Percentiles rank a stretch among this genome's conserved stretches.
phyloP scores from a whole-genome alignment of 2,329 filamentous ascomycete species.

The Incumbomyces lentus region DNA sequence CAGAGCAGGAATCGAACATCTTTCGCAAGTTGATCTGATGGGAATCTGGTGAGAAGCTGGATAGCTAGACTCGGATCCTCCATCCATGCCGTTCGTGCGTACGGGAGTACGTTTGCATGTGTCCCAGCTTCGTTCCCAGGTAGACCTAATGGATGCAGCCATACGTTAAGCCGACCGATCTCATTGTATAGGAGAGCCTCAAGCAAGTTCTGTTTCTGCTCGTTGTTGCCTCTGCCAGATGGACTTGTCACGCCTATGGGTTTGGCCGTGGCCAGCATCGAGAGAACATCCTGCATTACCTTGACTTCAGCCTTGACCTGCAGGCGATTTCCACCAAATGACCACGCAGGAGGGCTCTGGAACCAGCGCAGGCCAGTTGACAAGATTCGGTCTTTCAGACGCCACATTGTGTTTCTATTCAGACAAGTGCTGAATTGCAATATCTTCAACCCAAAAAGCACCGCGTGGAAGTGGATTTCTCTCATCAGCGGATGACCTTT shows the following conservation, averaged over 20 bases:
- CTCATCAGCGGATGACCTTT: slow-evolving; percentile 75
- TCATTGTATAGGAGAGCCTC: slow-evolving; percentile 74
- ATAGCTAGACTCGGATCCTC: slow-evolving; percentile 82
- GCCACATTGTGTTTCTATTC: slow-evolving; percentile 60
- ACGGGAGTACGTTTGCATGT: slow-evolving; percentile 41
- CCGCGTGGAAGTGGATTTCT: slow-evolving; percentile 81
- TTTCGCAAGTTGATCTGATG: slow-evolving; percentile 58
- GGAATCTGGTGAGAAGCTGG: slow-evolving; percentile 69
- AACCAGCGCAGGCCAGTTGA: slow-evolving; percentile 89
- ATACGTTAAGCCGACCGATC: slow-evolving; percentile 71
- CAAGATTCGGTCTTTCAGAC: slow-evolving; percentile 78
- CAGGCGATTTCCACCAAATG: slow-evolving; percentile 85
- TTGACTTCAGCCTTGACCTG: slow-evolving; percentile 89
- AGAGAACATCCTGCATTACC: slow-evolving; percentile 64
- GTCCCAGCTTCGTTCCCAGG: background rate
- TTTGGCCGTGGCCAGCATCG: slow-evolving; percentile 54
- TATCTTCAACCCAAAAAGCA: slow-evolving; percentile 72
- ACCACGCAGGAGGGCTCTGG: slow-evolving; percentile 70
- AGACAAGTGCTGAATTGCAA: slow-evolving; percentile 58
- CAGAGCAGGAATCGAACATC: slow-evolving; percentile 74
- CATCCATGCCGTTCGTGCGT: slow-evolving; percentile 75
- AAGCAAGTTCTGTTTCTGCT: slow-evolving; percentile 74
- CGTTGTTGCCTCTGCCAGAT: slow-evolving; percentile 54
- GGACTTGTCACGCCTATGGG: slow-evolving; percentile 43
- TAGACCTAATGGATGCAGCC: slow-evolving; percentile 63